Conservation (phyloP, 164 flowering plant genomes). For the Malania oleifera region DNA sequence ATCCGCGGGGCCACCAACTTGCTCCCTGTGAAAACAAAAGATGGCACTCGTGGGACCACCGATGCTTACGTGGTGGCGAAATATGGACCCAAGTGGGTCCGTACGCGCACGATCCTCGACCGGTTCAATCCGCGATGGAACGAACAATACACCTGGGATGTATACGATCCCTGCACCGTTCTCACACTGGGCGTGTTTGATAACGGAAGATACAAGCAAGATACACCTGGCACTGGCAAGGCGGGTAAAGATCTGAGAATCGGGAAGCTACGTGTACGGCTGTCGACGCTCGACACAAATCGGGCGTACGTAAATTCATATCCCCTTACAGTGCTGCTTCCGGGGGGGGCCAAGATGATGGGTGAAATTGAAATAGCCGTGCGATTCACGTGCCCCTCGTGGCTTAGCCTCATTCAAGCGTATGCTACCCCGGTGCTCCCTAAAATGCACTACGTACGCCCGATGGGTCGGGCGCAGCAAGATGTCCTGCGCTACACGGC, state of each 20-base stretch:
- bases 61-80: slow-evolving; percentile 94
- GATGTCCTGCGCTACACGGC: slow-evolving; percentile 79
- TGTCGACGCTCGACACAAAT: slow-evolving; percentile 78
- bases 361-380: slow-evolving; percentile 85
- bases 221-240: slow-evolving; percentile 38
- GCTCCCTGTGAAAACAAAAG: slow-evolving; percentile 80
- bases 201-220: slow-evolving; percentile 59
- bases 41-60: slow-evolving; percentile 83
- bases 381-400: slow-evolving; percentile 75
- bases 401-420: slow-evolving; percentile 59
- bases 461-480: slow-evolving; percentile 68
- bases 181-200: slow-evolving; percentile 88
- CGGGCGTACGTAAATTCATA: slow-evolving; percentile 60
- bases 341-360: slow-evolving; percentile 73
- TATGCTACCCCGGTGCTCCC: slow-evolving; percentile 82
- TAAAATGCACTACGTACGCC: slow-evolving; percentile 83
- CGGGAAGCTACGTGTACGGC: slow-evolving; percentile 76
- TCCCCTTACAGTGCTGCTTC: slow-evolving; percentile 54
- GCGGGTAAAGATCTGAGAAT: slow-evolving; percentile 52
- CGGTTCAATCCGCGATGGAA: slow-evolving; percentile 89
- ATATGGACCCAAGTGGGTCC: slow-evolving; percentile 95
- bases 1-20: slow-evolving; percentile 76
- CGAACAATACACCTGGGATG: slow-evolving; percentile 96
- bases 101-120: slow-evolving; percentile 83
- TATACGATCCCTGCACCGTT: slow-evolving; percentile 91